A percentile compares a stretch with the other conserved stretches of the same genome.
These are phyloP conservation scores for Thymus mandschuricus DNA, from an alignment of 257 asterid species.

Conservation along the genomic window DNA sequence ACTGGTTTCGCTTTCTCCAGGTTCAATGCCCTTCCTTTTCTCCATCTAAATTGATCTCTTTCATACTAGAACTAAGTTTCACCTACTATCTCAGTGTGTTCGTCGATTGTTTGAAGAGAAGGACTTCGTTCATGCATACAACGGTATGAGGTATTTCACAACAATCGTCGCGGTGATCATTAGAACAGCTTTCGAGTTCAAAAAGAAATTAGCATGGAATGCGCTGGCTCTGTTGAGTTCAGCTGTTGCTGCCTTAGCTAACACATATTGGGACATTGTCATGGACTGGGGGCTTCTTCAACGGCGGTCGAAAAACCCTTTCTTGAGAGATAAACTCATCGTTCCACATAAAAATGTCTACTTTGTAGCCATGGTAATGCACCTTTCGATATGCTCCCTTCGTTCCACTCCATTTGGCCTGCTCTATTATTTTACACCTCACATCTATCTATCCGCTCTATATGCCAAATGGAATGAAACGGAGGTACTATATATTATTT, in stretches of 20 bases:
- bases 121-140: conserved; percentile 55
- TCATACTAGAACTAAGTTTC: background rate
- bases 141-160: conserved; percentile 71
- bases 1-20: conserved; percentile 90
- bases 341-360: conserved; percentile 59
- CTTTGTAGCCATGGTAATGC: conserved; percentile 66
- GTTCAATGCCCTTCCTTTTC: conserved; percentile 34
- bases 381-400: no score
- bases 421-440: no score
- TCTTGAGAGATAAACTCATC: conserved; percentile 68
- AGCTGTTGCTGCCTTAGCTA: conserved; percentile 52
- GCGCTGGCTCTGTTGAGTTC: conserved; percentile 68
- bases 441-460: no score
- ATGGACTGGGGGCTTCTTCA: conserved; percentile 87
- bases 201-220: conserved; percentile 56
- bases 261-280: conserved; percentile 85
- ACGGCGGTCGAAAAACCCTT: conserved; percentile 60
- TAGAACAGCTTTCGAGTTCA: conserved; percentile 68
- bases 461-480: no score
- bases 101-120: conserved; percentile 77
- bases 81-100: conserved; percentile 57
- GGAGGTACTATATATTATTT: background rate
- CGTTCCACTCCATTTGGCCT: no score
- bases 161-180: conserved; percentile 75
- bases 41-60: background rate